Evolutionary conservation across 257 asterid species (phyloP).

Genomic region (Forsythia viridissima): DNA sequence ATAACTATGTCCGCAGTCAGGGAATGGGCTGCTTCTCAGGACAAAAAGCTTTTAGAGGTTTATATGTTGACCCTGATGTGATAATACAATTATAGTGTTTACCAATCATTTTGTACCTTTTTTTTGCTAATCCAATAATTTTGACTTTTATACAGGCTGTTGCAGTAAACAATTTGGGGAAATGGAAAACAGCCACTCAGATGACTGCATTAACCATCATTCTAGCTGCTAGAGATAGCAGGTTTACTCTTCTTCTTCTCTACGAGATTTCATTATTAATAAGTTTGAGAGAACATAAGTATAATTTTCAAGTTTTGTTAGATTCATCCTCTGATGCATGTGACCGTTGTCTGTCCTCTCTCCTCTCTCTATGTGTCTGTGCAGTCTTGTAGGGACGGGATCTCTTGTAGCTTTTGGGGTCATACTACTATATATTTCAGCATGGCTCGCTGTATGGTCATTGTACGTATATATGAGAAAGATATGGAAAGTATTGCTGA

Average conservation of each 20-base stretch:
- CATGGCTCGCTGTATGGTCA: slow-evolving; percentile 87
- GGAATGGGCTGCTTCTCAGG: slow-evolving; percentile 99
- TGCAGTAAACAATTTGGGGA: slow-evolving; percentile 92
- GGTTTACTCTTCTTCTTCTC: slow-evolving; percentile 42
- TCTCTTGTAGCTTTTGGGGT: slow-evolving; percentile 64
- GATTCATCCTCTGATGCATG: neutral
- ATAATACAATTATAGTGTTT: slow-evolving; percentile 1
- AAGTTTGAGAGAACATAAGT: neutral
- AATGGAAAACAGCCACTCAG: slow-evolving; percentile 98
- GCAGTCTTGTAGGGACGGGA: slow-evolving; percentile 62
- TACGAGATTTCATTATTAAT: slow-evolving; percentile 5
- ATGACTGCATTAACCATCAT: slow-evolving; percentile 85
- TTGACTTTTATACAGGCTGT: slow-evolving; percentile 59
- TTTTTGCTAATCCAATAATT: slow-evolving; percentile 2
- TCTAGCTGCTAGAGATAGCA: slow-evolving; percentile 83
- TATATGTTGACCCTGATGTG: slow-evolving; percentile 15
- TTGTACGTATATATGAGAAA: slow-evolving; percentile 67
- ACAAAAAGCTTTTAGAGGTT: slow-evolving; percentile 86
- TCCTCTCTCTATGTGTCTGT: slow-evolving; percentile 21
- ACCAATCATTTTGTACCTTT: slow-evolving; percentile 3
- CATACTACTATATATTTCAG: slow-evolving; percentile 68
- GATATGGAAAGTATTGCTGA: slow-evolving; percentile 68
- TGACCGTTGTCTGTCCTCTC: slow-evolving; percentile 1
- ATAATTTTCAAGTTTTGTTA: neutral
- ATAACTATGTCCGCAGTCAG: slow-evolving; percentile 99